Evolutionary conservation across 345 rosid genomes (phyloP).

Genomic region (Aquilaria malaccensis): DNA sequence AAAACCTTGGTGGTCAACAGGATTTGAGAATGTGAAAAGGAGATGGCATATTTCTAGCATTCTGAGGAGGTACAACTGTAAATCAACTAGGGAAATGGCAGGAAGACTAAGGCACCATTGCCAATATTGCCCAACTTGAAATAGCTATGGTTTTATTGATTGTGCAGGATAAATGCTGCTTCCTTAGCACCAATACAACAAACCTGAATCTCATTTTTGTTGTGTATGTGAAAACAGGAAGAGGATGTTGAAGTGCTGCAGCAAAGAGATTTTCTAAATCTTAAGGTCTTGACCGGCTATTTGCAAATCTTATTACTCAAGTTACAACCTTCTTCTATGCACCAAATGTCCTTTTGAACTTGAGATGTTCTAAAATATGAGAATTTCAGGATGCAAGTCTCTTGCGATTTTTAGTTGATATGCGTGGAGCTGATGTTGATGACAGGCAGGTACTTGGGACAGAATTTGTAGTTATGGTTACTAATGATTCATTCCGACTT

Average conservation of each 20-base stretch:
- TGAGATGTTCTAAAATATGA: slow-evolving; percentile 15
- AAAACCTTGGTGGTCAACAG: too few relatives aligned
- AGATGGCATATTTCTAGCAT: too few relatives aligned
- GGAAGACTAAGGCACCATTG: too few relatives aligned
- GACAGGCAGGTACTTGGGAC: slow-evolving; percentile 52
- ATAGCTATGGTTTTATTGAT: too few relatives aligned
- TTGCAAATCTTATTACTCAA: background rate
- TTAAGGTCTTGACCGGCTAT: slow-evolving; percentile 41
- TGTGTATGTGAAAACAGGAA: slow-evolving; percentile 43
- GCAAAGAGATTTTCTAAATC: slow-evolving; percentile 74
- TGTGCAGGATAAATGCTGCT: too few relatives aligned
- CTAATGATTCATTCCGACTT: too few relatives aligned
- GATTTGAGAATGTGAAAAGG: too few relatives aligned
- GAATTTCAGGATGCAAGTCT: slow-evolving; percentile 86
- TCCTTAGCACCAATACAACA: too few relatives aligned
- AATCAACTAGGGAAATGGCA: too few relatives aligned
- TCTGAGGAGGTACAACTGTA: too few relatives aligned
- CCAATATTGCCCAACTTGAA: too few relatives aligned
- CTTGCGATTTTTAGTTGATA: slow-evolving; percentile 82
- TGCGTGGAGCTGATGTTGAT: slow-evolving; percentile 90
- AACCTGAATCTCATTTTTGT: slow-evolving; percentile 10
- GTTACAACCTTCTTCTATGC: background rate
- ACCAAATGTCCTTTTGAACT: background rate
- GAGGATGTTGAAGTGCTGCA: slow-evolving; percentile 87
- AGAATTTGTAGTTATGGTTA: too few relatives aligned